A percentile compares a stretch with the other conserved stretches of the same genome.
These are phyloP conservation scores for Sedum album DNA, from an alignment of 164 flowering plant species.

Conservation along the genomic window DNA sequence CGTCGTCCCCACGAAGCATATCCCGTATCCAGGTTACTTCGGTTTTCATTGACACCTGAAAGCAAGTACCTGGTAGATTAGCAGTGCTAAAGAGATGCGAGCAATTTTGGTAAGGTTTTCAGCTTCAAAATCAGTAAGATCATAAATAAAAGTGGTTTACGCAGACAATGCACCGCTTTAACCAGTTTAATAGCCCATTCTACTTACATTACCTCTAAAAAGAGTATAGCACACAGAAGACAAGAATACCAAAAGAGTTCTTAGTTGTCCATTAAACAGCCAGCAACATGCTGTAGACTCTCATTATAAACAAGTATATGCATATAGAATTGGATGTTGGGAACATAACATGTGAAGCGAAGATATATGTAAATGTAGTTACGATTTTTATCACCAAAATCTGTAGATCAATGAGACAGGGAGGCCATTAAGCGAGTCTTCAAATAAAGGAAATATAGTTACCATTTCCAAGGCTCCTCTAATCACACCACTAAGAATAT, in stretches of 20 bases:
- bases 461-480: constrained; percentile 99
- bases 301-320: not conserved
- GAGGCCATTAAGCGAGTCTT: too few relatives aligned
- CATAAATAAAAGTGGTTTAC: not conserved
- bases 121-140: not conserved
- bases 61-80: not conserved
- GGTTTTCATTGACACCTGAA: constrained; percentile 95
- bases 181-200: not conserved
- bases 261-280: not conserved
- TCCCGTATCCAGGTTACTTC: constrained; percentile 92
- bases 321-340: not conserved
- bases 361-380: too few relatives aligned
- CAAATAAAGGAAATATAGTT: constrained; percentile 15
- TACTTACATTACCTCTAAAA: not conserved
- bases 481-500: constrained; percentile 83
- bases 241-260: not conserved
- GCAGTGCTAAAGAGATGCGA: not conserved
- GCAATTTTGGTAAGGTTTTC: not conserved
- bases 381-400: too few relatives aligned
- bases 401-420: too few relatives aligned
- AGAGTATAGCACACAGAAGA: not conserved
- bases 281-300: not conserved
- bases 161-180: not conserved
- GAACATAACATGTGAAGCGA: too few relatives aligned
- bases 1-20: constrained; percentile 94